Percentiles rank a stretch among this genome's conserved stretches.
These are phyloP conservation scores for Toxoplasma gondii DNA, from an alignment of 169 alveolate species.

Conservation along the genomic window DNA sequence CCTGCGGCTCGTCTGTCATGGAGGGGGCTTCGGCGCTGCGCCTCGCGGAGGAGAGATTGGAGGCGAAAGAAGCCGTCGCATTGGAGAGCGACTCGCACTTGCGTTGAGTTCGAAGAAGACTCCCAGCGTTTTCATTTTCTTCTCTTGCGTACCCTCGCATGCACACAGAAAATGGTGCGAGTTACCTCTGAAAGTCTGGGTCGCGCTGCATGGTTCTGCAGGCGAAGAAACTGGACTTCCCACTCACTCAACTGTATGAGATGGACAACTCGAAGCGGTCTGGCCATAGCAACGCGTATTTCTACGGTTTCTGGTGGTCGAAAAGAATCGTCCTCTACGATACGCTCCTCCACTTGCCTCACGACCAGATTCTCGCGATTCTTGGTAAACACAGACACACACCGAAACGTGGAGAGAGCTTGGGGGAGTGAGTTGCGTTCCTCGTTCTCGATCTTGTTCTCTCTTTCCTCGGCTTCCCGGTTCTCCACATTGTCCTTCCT, in stretches of 20 bases:
- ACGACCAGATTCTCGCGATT: conserved; percentile 91
- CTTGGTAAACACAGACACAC: conserved; percentile 87
- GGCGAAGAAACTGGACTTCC: conserved; percentile 84
- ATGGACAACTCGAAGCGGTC: conserved; percentile 93
- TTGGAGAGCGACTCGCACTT: too few species aligned
- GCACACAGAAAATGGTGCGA: too few species aligned
- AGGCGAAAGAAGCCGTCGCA: too few species aligned
- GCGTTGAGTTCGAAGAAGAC: too few species aligned
- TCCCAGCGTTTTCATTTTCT: too few species aligned
- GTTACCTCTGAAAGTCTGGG: too few species aligned
- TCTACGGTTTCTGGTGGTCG: conserved; percentile 93
- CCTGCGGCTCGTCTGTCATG: too few species aligned
- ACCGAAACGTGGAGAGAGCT: not conserved
- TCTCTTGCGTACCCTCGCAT: too few species aligned
- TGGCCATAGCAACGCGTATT: conserved; percentile 95
- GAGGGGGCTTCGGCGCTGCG: too few species aligned
- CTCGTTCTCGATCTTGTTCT: too few species aligned
- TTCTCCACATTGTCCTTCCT: not conserved
- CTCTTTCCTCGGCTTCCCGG: not conserved
- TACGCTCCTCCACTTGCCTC: conserved; percentile 87
- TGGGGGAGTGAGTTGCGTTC: not conserved
- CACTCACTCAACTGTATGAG: conserved; percentile 89
- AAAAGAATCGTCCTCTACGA: conserved; percentile 94
- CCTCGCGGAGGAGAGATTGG: too few species aligned
- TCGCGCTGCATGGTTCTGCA: not conserved